phyloP scores from a whole-genome alignment of 169 alveolate species.

The Eimeria sp. region DNA sequence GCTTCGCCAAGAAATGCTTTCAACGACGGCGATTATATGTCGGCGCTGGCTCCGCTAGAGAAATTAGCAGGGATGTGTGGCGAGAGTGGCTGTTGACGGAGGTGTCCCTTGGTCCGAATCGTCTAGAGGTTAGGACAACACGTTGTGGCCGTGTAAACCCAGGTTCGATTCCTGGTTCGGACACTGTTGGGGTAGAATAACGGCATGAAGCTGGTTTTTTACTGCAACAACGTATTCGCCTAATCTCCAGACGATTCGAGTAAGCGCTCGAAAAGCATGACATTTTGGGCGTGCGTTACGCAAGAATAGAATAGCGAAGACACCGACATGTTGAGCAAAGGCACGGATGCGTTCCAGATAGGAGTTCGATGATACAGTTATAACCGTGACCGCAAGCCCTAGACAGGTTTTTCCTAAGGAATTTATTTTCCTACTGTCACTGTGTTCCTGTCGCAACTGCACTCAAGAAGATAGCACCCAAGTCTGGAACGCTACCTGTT shows the following conservation, averaged over 20 bases:
- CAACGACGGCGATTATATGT: too few relatives aligned
- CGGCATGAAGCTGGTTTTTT: background rate
- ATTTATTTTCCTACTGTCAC: too few relatives aligned
- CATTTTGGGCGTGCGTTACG: background rate
- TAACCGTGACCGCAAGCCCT: background rate
- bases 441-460: too few relatives aligned
- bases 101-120: conserved; percentile 90
- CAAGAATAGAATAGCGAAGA: background rate
- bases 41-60: too few relatives aligned
- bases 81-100: too few relatives aligned
- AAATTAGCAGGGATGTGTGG: too few relatives aligned
- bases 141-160: conserved; percentile 98
- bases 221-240: background rate
- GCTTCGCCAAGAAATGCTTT: too few relatives aligned
- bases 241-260: background rate
- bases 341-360: background rate
- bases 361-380: background rate
- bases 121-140: conserved; percentile 97
- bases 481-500: background rate
- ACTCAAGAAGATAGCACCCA: background rate
- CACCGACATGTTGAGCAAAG: background rate
- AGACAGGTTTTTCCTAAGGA: background rate
- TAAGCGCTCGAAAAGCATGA: background rate
- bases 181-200: too few relatives aligned
- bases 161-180: conserved; percentile 97